These are phyloP conservation scores for Forsythia viridissima DNA, from an alignment of 257 asterid genomes.

Conservation along the genomic window DNA sequence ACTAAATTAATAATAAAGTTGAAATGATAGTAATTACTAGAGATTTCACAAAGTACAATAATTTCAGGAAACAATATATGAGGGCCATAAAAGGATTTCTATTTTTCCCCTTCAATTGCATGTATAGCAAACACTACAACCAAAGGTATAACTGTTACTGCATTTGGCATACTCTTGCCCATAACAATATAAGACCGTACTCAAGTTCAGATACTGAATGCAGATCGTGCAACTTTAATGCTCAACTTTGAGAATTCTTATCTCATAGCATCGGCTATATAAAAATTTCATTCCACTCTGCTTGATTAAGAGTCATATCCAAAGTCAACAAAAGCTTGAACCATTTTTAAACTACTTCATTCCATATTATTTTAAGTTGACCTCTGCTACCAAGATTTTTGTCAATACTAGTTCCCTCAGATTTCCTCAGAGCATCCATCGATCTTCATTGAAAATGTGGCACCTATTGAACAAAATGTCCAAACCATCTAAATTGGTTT, in stretches of 20 bases:
- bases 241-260: background rate
- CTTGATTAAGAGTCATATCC: background rate
- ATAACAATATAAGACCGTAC: background rate
- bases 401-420: no score
- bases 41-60: background rate
- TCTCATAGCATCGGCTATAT: background rate
- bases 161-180: background rate
- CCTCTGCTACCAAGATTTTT: background rate
- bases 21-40: background rate
- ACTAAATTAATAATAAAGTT: background rate
- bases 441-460: no score
- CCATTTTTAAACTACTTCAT: background rate
- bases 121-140: no score
- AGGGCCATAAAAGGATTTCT: no score
- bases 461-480: no score
- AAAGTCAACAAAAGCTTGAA: background rate
- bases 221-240: background rate
- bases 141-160: background rate
- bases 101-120: no score
- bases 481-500: background rate
- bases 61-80: background rate
- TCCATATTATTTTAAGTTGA: background rate
- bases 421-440: no score
- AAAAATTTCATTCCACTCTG: background rate
- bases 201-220: background rate